Base-by-base conservation (phyloP, 495 filamentous ascomycete genomes). In the Parathielavia appendiculata region DNA sequence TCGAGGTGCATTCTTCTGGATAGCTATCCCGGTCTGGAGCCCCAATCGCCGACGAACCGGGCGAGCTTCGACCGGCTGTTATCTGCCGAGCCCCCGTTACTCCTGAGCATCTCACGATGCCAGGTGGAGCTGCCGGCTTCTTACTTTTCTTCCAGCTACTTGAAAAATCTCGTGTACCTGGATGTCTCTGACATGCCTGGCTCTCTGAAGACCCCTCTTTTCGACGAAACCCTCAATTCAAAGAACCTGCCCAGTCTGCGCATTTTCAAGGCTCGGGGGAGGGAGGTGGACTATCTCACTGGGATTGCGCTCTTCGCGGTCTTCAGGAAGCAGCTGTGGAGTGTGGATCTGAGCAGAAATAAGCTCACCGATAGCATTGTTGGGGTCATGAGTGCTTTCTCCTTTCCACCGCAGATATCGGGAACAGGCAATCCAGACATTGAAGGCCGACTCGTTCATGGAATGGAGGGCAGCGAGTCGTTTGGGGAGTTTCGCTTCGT, bases 271-370 rank as follows among this genome's bases (percentile, higher is more conserved):
- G 68, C 54, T 0, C 62, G 61, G 30, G 69, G 71, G 13, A 67
- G 68, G 6, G 71, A 74, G 53, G 61, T 78, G 54, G 73, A 73
- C 40, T 69, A 76, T 39, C 7, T 34, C 4, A 63, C 64, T 0
- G 69, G 68, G 0, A 44, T 26, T 16, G 26, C 68, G 16, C 60
- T 79, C 16, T 60, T 75, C 45, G 34, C 54, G 43, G 43, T 61
- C 0, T 74, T 78, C 39, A 22, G 54, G 19, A 46, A 53, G 10
- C 73, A 70, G 20, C 54, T 79, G 19, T 79, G 76, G 77, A 76
- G 77, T 54, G 53, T 80, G 11, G 75, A 80, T 39, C 56, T 80
- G 1, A 76, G 68, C 58, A 30, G 68, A n/a, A 80, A 79, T 53
- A 68, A 62, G 8, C 56, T 79, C 12, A 67, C 71, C 0, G 72